Conservation (phyloP, 441 rosid genomes). For the Biscutella laevigata region DNA sequence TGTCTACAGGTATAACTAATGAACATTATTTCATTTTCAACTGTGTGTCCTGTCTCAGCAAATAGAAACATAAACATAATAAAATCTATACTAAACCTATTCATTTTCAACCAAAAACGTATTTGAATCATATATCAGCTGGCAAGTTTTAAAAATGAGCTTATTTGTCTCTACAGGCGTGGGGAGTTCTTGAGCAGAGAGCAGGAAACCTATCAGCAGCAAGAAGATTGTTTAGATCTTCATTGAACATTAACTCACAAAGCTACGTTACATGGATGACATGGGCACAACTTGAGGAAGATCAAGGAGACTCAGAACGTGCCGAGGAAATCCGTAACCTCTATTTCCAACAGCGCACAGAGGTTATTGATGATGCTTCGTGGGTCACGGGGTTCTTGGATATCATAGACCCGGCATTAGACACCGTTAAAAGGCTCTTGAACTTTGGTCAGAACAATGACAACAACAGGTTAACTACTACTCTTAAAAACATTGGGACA, state of each 20-base stretch:
- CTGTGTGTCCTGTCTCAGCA: not conserved
- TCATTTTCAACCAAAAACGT: not conserved
- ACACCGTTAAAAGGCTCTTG: conserved; percentile 70
- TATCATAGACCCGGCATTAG: conserved; percentile 80
- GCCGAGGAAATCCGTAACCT: conserved; percentile 92
- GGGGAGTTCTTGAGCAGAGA: conserved; percentile 95
- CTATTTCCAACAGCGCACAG: conserved; percentile 88
- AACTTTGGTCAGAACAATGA: conserved; percentile 47
- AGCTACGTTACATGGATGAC: conserved; percentile 97
- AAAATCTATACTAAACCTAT: not conserved
- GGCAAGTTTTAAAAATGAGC: not conserved
- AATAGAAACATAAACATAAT: not conserved
- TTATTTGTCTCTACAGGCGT: conserved; percentile 42
- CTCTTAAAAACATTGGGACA: conserved; percentile 21
- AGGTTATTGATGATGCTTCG: conserved; percentile 87
- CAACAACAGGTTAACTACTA: conserved; percentile 27
- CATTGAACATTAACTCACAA: conserved; percentile 71
- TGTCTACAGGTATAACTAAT: conserved; percentile 65
- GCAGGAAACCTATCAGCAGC: conserved; percentile 77
- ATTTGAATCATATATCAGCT: not conserved
- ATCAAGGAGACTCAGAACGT: conserved; percentile 76
- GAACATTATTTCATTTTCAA: not conserved
- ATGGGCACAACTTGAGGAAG: conserved; percentile 92
- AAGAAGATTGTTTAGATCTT: conserved; percentile 76
- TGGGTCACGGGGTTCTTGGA: conserved; percentile 84